Base-by-base conservation (phyloP, 179 eudicot species). In the Amaranthus tricolor region DNA sequence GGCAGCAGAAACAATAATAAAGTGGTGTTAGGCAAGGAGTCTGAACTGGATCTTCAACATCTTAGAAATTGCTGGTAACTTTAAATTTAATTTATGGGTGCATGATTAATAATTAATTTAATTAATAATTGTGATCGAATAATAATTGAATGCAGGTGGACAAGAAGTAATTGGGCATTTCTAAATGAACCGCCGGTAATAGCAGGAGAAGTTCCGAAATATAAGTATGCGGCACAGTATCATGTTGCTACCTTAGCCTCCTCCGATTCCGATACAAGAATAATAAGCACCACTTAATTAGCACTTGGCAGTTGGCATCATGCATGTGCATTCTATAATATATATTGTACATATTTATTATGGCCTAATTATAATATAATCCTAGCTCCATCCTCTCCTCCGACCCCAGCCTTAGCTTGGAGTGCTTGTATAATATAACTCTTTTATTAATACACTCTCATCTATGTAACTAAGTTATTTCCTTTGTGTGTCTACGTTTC, bases 151-250 rank as follows among this genome's bases (percentile, higher is more conserved):
- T 53, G 76, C 73, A 93, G 96, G 96, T 90, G 97, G 98, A 83
- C 85, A 15, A 87, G 90, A 52, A 87, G 90, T 74, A 88, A 76
- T 21, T 93, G 83, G 84, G 97, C 98, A 56, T 90, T 88, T 80
- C 83, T 93, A 13, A 91, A 93, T 50, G 98, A 93, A 55, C 89
- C 92, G 24, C 98, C 97, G 9, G 95, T 89, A 66, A 85, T 84
- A 51, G 78, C 16, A 79, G 71, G 82, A 49, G 88, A 86, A 63
- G 88, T 85, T 31, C 73, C 92, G 0, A 68, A 55, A 17, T 57
- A 81, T 51, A 88, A 85, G 72, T 93, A 91, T 61, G 84, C 80
- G 4, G 71, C 96, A 48, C 96, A 93, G 69, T 79, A 83, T 47
- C 98, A 89, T 48, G 87, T 93, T 48, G 89, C 92, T 6, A 66